A percentile compares a stretch with the other conserved stretches of the same genome.
phyloP scores from a whole-genome alignment of 805 yeast genomes.

The Pichia gijzeniarum region DNA sequence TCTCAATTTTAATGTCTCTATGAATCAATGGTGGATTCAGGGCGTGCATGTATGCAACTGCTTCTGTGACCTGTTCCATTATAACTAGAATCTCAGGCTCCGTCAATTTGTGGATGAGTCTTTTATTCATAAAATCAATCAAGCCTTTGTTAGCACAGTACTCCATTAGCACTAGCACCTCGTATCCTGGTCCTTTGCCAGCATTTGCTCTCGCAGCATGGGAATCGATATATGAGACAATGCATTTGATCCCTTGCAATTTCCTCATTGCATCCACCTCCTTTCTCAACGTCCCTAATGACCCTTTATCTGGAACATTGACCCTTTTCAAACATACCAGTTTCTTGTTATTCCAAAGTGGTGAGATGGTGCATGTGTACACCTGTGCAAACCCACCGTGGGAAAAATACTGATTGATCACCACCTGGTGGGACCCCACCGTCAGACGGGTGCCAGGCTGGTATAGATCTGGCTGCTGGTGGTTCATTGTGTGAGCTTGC shows the following conservation, averaged over 20 bases:
- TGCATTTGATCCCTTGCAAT: conserved; percentile 46
- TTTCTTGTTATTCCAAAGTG: conserved; percentile 33
- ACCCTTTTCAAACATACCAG: conserved; percentile 70
- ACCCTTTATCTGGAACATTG: conserved; percentile 62
- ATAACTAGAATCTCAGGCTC: conserved; percentile 65
- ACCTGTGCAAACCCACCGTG: conserved; percentile 75
- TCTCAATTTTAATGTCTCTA: conserved; percentile 78
- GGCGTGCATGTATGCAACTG: conserved; percentile 74
- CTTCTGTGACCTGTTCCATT: conserved; percentile 64
- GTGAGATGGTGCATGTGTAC: conserved; percentile 54
- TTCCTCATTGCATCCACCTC: conserved; percentile 79
- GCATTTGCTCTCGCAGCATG: conserved; percentile 53
- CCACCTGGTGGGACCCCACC: conserved; percentile 44
- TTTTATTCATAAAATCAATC: conserved; percentile 72
- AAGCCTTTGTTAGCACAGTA: conserved; percentile 69
- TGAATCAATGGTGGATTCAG: conserved; percentile 48
- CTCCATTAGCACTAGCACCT: conserved; percentile 76
- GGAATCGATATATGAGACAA: conserved; percentile 69
- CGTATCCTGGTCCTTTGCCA: conserved; percentile 43
- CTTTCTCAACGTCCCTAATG: conserved; percentile 55
- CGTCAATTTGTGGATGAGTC: conserved; percentile 57
- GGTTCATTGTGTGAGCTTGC: conserved; percentile 3
- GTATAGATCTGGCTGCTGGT: conserved; percentile 15
- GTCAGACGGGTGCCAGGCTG: conserved; percentile 40
- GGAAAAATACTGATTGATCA: conserved; percentile 39